Conservation (phyloP, 768 basidiomycete genomes). For the Suillus americanus region DNA sequence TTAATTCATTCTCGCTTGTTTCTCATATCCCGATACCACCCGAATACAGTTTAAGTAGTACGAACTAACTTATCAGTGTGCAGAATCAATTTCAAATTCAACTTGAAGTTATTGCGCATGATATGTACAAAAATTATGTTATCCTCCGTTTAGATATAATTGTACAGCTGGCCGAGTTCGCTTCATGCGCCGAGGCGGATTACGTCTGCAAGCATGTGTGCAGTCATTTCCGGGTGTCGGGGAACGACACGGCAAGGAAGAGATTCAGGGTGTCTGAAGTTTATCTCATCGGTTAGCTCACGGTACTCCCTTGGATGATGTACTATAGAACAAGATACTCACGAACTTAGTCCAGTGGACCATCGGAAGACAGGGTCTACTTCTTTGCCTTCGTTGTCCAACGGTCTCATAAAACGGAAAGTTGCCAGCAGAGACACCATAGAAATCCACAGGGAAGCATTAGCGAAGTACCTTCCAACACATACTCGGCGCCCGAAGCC, state of each 20-base stretch:
- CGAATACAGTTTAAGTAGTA: neutral
- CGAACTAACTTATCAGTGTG: neutral
- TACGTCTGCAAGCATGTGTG: conserved; percentile 17
- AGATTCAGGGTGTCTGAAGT: conserved; percentile 26
- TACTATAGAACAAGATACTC: conserved; percentile 9
- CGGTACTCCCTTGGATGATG: neutral
- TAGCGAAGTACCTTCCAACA: conserved; percentile 31
- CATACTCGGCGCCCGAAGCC: conserved; percentile 32
- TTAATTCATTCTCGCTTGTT: neutral
- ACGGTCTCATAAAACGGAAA: conserved; percentile 30
- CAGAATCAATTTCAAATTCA: neutral
- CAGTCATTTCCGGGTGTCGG: conserved; percentile 18
- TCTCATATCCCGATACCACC: neutral
- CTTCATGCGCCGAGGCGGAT: conserved; percentile 14
- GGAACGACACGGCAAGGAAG: conserved; percentile 28
- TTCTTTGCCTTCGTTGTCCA: conserved; percentile 27
- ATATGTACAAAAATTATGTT: neutral
- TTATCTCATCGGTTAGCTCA: conserved; percentile 6
- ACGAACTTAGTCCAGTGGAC: conserved; percentile 31
- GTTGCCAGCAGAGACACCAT: conserved; percentile 28
- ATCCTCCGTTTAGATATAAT: neutral
- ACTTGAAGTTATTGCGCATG: too few relatives aligned
- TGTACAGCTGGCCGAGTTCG: neutral
- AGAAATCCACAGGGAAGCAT: conserved; percentile 33
- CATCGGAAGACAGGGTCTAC: conserved; percentile 24